These are phyloP conservation scores for Saccharomyces hybrid DNA, from an alignment of 1,139 yeast species.

Conservation along the genomic window DNA sequence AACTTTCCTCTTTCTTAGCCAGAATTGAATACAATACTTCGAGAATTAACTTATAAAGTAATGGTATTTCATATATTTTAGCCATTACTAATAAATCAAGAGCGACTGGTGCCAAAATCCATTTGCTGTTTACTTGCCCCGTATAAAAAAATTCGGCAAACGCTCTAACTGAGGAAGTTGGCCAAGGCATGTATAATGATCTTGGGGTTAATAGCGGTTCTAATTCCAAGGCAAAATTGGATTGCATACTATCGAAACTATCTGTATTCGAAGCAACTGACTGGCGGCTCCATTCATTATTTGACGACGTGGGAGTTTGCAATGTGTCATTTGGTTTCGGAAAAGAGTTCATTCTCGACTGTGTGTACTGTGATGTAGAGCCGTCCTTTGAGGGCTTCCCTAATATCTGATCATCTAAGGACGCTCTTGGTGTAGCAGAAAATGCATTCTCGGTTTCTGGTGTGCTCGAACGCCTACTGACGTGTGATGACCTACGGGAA, in stretches of 20 bases:
- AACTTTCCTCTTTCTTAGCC: slow-evolving; percentile 52
- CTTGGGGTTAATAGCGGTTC: slow-evolving; percentile 63
- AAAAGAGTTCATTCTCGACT: not conserved
- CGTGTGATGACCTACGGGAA: slow-evolving; percentile 22
- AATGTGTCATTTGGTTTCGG: slow-evolving; percentile 1
- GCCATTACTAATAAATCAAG: slow-evolving; percentile 56
- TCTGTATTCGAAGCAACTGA: slow-evolving; percentile 22
- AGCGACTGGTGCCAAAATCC: slow-evolving; percentile 60
- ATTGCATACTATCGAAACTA: slow-evolving; percentile 15
- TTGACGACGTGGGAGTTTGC: slow-evolving; percentile 2
- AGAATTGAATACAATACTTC: slow-evolving; percentile 64
- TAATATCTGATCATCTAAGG: slow-evolving; percentile 16
- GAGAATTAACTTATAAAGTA: slow-evolving; percentile 56
- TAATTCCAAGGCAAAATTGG: slow-evolving; percentile 20
- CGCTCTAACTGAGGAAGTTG: slow-evolving; percentile 52
- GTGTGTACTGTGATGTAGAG: slow-evolving; percentile 2
- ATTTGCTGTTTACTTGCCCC: slow-evolving; percentile 68
- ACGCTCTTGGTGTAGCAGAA: slow-evolving; percentile 8
- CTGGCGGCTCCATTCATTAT: slow-evolving; percentile 13
- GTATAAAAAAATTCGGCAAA: slow-evolving; percentile 67
- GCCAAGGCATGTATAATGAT: slow-evolving; percentile 57
- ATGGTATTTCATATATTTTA: slow-evolving; percentile 57
- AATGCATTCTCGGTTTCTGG: slow-evolving; percentile 11
- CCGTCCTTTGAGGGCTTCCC: slow-evolving; percentile 10
- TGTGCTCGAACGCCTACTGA: slow-evolving; percentile 9